Evolutionary conservation across 23 red algal species (phyloP).

Genomic region (Cyanidioschyzon merolae): DNA sequence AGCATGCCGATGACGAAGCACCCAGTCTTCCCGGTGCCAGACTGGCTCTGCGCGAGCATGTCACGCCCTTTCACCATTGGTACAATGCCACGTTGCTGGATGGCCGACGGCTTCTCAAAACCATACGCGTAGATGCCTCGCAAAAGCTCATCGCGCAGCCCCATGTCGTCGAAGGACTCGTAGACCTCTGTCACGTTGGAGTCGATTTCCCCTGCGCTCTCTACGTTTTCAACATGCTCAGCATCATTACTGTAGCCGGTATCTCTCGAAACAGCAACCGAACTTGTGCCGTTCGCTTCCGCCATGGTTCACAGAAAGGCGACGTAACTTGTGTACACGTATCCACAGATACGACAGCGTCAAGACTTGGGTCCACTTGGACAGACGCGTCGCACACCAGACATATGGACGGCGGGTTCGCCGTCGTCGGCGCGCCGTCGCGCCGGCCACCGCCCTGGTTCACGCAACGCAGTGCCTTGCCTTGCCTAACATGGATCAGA

Average conservation of each 20-base stretch:
- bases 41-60: slow-evolving; percentile 97
- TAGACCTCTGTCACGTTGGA: slow-evolving; percentile 69
- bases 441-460: no score
- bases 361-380: no score
- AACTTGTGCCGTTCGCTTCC: background rate
- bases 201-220: slow-evolving; percentile 40
- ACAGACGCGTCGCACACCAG: no score
- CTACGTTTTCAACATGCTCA: background rate
- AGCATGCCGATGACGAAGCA: slow-evolving; percentile 92
- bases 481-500: no score
- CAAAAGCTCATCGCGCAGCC: slow-evolving; percentile 79
- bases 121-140: slow-evolving; percentile 95
- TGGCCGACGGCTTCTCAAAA: slow-evolving; percentile 98
- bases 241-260: background rate
- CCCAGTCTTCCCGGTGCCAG: slow-evolving; percentile 97
- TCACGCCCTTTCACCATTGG: slow-evolving; percentile 81
- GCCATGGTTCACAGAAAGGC: background rate
- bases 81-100: slow-evolving; percentile 94
- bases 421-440: no score
- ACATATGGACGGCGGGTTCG: no score
- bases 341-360: no score
- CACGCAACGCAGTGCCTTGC: no score
- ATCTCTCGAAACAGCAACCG: background rate
- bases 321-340: no score
- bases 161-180: slow-evolving; percentile 96